Evolutionary conservation across 441 rosid genomes (phyloP).

Genomic region (Populus hybrid): DNA sequence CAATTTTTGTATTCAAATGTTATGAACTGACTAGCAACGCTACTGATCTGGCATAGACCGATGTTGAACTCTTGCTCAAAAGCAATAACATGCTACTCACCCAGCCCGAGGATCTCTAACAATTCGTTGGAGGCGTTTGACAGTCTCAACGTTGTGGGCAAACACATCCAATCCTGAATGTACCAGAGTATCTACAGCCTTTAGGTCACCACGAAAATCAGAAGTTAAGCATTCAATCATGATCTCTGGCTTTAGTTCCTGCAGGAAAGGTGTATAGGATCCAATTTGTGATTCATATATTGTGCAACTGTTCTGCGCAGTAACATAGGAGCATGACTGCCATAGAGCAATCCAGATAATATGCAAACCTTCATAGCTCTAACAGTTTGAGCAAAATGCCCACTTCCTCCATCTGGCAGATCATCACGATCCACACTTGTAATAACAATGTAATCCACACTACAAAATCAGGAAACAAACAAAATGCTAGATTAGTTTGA

Average conservation of each 20-base stretch:
- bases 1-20: not conserved
- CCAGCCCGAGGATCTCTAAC: conserved; percentile 99
- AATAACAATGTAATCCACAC: conserved; percentile 94
- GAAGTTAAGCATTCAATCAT: conserved; percentile 98
- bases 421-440: conserved; percentile 99
- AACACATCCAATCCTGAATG: conserved; percentile 93
- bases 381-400: conserved; percentile 93
- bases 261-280: conserved; percentile 12
- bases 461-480: conserved; percentile 22
- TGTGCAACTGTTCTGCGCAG: not conserved
- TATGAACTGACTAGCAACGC: not conserved
- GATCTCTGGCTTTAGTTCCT: conserved; percentile 84
- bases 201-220: conserved; percentile 92
- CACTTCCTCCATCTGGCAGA: conserved; percentile 98
- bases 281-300: conserved; percentile 6
- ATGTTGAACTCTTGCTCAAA: not conserved
- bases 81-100: conserved; percentile 34
- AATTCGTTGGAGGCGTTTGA: conserved; percentile 86
- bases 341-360: not conserved
- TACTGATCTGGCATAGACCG: not conserved
- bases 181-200: conserved; percentile 75
- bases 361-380: conserved; percentile 76
- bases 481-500: not conserved
- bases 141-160: conserved; percentile 96
- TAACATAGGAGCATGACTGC: not conserved